A percentile compares a stretch with the other conserved stretches of the same genome.
phyloP scores from a whole-genome alignment of 495 filamentous ascomycete genomes.

The Mycothermus thermophilus region DNA sequence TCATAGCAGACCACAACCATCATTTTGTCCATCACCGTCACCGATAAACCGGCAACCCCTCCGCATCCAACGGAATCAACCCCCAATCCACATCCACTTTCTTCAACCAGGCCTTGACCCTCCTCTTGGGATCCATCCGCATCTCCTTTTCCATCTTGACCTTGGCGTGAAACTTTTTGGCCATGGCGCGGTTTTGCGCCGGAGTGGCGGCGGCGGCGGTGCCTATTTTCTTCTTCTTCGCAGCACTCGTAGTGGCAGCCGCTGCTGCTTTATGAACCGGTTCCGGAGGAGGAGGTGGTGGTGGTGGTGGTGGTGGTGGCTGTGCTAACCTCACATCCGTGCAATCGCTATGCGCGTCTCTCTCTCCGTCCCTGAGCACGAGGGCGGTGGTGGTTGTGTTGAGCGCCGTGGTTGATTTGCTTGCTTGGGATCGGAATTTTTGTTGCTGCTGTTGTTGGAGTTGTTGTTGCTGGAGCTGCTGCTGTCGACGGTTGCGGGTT shows the following conservation, averaged over 20 bases:
- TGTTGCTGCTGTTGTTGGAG: background rate
- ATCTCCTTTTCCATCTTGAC: constrained; percentile 16
- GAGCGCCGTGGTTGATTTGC: no score
- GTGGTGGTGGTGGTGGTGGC: no score
- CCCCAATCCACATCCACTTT: constrained; percentile 6
- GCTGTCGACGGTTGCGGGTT: background rate
- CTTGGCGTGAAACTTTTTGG: constrained; percentile 11
- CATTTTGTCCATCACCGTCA: background rate
- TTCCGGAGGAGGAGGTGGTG: no score
- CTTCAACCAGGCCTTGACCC: constrained; percentile 14
- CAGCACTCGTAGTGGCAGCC: no score
- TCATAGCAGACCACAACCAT: background rate
- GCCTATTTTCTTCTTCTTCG: no score
- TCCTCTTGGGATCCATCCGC: constrained; percentile 10
- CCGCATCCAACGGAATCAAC: constrained; percentile 5
- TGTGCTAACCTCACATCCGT: no score
- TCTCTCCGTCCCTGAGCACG: background rate
- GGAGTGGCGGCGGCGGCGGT: no score
- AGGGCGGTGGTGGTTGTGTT: no score
- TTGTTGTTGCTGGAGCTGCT: background rate
- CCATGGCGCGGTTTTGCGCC: no score
- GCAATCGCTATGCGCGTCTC: constrained; percentile 1
- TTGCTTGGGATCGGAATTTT: no score
- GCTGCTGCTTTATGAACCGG: no score
- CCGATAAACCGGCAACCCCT: constrained; percentile 11